Percentiles rank a stretch among this genome's conserved stretches.
Evolutionary conservation across 192 early-diverging fungal species (phyloP).

Genomic region (Coemansia umbellata): DNA sequence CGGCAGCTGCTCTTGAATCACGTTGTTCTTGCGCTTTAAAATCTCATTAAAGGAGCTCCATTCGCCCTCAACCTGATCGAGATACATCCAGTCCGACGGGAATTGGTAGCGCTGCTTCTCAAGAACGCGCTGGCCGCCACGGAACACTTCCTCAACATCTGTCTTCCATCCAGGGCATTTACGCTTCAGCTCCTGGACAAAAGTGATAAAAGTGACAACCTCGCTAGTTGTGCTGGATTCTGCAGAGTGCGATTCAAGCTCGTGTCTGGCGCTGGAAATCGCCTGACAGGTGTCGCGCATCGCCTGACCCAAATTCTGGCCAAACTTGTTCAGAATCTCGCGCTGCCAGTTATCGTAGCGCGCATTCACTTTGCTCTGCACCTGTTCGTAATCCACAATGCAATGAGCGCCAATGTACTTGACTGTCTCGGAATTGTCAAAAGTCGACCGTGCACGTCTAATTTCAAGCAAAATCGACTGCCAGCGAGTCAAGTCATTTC

Average conservation of each 20-base stretch:
- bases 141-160: slow-evolving; percentile 82
- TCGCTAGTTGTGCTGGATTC: slow-evolving; percentile 84
- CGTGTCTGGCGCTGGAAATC: slow-evolving; percentile 71
- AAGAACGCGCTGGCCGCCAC: slow-evolving; percentile 85
- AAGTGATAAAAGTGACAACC: slow-evolving; percentile 90
- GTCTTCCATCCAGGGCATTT: slow-evolving; percentile 72
- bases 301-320: slow-evolving; percentile 66
- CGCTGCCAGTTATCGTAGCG: slow-evolving; percentile 98
- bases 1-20: slow-evolving; percentile 93
- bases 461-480: slow-evolving; percentile 92
- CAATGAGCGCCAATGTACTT: slow-evolving; percentile 79
- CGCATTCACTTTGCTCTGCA: slow-evolving; percentile 96
- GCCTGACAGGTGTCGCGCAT: slow-evolving; percentile 78
- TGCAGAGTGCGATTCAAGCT: slow-evolving; percentile 84
- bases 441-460: slow-evolving; percentile 87
- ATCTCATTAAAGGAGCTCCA: slow-evolving; percentile 98
- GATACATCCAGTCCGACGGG: slow-evolving; percentile 91
- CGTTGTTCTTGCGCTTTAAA: slow-evolving; percentile 79
- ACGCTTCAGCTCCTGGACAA: slow-evolving; percentile 91
- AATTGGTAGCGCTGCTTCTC: slow-evolving; percentile 93
- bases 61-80: slow-evolving; percentile 95
- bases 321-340: slow-evolving; percentile 92
- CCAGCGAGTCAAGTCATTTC: slow-evolving; percentile 88
- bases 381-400: slow-evolving; percentile 95
- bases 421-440: slow-evolving; percentile 92